Percentiles rank a stretch among this genome's conserved stretches.
phyloP scores from a whole-genome alignment of 805 yeast species.

The Saccharomycopsis microspora region DNA sequence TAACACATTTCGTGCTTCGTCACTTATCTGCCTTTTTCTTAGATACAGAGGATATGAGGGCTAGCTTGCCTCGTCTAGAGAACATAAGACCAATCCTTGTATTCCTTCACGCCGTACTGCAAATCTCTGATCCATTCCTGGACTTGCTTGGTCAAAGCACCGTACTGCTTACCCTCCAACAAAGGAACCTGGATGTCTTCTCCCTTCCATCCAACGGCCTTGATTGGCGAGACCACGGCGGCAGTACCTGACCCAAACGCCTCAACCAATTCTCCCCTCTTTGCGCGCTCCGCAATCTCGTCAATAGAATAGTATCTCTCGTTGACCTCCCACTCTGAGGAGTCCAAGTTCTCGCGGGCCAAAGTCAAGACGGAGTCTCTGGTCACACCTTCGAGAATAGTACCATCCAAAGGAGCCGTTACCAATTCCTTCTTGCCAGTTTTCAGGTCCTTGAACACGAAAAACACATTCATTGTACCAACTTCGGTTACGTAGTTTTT shows the following conservation, averaged over 20 bases:
- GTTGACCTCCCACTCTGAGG: slow-evolving; percentile 67
- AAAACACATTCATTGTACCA: slow-evolving; percentile 94
- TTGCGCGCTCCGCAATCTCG: slow-evolving; percentile 72
- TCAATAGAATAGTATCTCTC: slow-evolving; percentile 78
- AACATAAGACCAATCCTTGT: slow-evolving; percentile 33
- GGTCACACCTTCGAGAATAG: slow-evolving; percentile 93
- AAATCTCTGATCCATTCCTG: slow-evolving; percentile 80
- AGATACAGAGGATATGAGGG: too few relatives aligned
- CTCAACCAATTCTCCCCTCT: slow-evolving; percentile 76
- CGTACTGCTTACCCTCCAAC: slow-evolving; percentile 66
- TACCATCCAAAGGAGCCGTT: slow-evolving; percentile 96
- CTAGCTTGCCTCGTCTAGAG: too few relatives aligned
- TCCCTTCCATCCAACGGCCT: slow-evolving; percentile 74
- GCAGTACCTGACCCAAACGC: slow-evolving; percentile 98
- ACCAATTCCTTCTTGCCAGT: slow-evolving; percentile 84
- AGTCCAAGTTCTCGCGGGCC: slow-evolving; percentile 64
- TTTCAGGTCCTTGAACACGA: slow-evolving; percentile 63
- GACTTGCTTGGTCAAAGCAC: slow-evolving; percentile 65
- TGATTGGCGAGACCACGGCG: slow-evolving; percentile 90
- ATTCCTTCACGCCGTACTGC: slow-evolving; percentile 78
- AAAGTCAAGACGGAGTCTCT: slow-evolving; percentile 77
- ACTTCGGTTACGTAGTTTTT: slow-evolving; percentile 81
- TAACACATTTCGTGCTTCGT: too few relatives aligned
- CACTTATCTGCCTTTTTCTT: too few relatives aligned
- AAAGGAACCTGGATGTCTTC: slow-evolving; percentile 68